A percentile compares a stretch with the other conserved stretches of the same genome.
Conservation (phyloP, 2,329 filamentous ascomycete genomes). For the Xylaria sp. region DNA sequence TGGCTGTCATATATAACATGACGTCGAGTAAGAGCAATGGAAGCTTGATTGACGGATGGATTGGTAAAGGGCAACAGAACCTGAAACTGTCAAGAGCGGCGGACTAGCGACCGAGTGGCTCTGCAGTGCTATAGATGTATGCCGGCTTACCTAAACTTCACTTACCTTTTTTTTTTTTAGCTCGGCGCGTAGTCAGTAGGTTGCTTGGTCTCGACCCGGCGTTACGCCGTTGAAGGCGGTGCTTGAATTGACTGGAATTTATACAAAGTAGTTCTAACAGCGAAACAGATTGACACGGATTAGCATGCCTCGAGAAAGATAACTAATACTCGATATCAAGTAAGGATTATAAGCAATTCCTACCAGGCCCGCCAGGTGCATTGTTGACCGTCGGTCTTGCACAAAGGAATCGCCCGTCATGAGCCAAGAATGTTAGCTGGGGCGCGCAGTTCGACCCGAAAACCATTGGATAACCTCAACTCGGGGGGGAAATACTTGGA, state of each 20-base stretch:
- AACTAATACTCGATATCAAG: background rate
- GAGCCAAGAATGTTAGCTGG: background rate
- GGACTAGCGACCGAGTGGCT: background rate
- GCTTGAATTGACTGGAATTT: conserved; percentile 19
- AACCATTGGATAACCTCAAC: no score
- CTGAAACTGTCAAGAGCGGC: conserved; percentile 25
- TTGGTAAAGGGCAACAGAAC: conserved; percentile 9
- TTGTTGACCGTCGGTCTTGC: conserved; percentile 20
- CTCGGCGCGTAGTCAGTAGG: conserved; percentile 16
- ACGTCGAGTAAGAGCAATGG: background rate
- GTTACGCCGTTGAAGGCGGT: conserved; percentile 24
- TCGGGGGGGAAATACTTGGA: no score
- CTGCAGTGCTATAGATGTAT: conserved; percentile 2
- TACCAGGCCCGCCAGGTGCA: no score
- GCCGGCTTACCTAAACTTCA: conserved; percentile 8
- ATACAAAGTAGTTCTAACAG: background rate
- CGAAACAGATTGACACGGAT: conserved; percentile 11
- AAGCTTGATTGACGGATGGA: background rate
- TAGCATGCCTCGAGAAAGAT: background rate
- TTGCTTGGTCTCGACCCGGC: conserved; percentile 11
- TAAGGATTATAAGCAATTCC: background rate
- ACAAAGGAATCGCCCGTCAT: no score
- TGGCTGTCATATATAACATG: background rate
- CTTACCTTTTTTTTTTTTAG: conserved; percentile 5
- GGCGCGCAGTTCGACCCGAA: no score